Percentiles rank a stretch among this genome's conserved stretches.
phyloP scores from a whole-genome alignment of 2,329 filamentous ascomycete genomes.

The Emericellopsis atlantica region DNA sequence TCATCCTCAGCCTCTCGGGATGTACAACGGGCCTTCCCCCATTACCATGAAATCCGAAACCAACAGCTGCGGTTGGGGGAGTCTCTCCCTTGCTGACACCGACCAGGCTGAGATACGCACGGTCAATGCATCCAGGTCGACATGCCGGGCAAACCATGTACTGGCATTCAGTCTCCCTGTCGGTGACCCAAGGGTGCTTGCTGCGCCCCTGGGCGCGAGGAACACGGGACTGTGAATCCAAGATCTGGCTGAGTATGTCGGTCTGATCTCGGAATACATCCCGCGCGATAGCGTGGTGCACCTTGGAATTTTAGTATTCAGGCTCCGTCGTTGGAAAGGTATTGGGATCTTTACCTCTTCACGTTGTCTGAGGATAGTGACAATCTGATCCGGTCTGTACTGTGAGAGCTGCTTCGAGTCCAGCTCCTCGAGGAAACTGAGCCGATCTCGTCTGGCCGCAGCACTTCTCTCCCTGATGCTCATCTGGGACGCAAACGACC shows the following conservation, averaged over 20 bases:
- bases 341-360: constrained; percentile 24
- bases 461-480: constrained; percentile 23
- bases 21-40: constrained; percentile 29
- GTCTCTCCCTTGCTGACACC: constrained; percentile 36
- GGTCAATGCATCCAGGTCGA: constrained; percentile 26
- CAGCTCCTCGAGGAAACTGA: constrained; percentile 32
- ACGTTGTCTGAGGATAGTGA: constrained; percentile 34
- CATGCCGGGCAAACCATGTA: constrained; percentile 38
- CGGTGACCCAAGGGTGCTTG: too few relatives aligned
- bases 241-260: too few relatives aligned
- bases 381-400: constrained; percentile 35
- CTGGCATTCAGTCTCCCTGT: constrained; percentile 20
- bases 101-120: constrained; percentile 35
- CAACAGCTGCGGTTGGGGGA: constrained; percentile 32
- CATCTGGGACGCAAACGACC: constrained; percentile 16
- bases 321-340: constrained; percentile 6
- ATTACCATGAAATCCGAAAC: constrained; percentile 36
- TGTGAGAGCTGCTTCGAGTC: constrained; percentile 23
- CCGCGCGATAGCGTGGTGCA: constrained; percentile 16
- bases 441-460: constrained; percentile 25
- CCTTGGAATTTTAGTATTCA: constrained; percentile 17
- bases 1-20: constrained; percentile 20
- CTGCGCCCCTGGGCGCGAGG: too few relatives aligned
- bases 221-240: too few relatives aligned
- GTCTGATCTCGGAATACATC: constrained; percentile 4